phyloP scores from a whole-genome alignment of 257 asterid species.

The Solanum sitiens region DNA sequence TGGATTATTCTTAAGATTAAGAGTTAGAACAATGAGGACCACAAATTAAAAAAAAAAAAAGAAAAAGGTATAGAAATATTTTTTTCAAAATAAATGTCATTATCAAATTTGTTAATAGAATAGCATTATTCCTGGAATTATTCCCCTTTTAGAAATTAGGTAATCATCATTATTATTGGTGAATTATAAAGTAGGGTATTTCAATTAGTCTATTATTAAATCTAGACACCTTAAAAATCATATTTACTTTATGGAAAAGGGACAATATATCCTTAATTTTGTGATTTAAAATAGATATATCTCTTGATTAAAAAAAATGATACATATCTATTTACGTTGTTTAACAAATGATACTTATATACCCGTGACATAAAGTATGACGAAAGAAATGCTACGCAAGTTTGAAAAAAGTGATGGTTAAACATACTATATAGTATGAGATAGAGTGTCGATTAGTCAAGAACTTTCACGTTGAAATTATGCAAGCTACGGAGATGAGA shows the following conservation, averaged over 20 bases:
- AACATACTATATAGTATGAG: neutral
- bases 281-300: rapidly evolving
- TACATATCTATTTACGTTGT: no score
- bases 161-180: neutral
- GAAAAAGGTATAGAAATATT: neutral
- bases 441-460: neutral
- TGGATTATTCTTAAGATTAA: neutral
- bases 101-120: neutral
- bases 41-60: neutral
- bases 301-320: no score
- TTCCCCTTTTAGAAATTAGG: neutral
- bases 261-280: no score
- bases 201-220: neutral
- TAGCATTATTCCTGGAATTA: neutral
- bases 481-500: neutral
- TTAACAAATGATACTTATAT: neutral
- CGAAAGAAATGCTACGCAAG: neutral
- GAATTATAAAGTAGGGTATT: neutral
- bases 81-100: neutral
- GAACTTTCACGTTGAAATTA: neutral
- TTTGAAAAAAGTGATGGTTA: neutral
- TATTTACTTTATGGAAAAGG: neutral
- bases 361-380: no score
- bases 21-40: neutral
- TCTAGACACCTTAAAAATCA: neutral